Conservation (phyloP, 2,329 filamentous ascomycete genomes). For the Diplodia scrobiculata region DNA sequence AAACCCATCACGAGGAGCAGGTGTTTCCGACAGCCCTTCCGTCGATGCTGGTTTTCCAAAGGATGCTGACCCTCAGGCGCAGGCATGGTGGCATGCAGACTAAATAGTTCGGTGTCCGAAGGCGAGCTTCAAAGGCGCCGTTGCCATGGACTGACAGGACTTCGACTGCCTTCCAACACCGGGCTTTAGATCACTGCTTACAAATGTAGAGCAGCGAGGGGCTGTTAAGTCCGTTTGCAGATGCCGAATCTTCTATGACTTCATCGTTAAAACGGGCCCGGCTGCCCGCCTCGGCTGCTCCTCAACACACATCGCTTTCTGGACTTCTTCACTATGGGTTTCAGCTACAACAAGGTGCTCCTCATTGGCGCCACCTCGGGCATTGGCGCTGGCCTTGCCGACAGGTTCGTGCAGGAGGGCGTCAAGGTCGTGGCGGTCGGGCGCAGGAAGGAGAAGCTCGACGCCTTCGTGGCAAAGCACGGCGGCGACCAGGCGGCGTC, state of each 20-base stretch:
- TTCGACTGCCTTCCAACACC: slow-evolving; percentile 6
- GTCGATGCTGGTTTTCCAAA: not conserved
- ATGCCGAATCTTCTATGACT: slow-evolving; percentile 12
- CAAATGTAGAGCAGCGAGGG: not conserved
- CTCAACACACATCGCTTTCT: not conserved
- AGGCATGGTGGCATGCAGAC: not conserved
- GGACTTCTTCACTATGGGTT: slow-evolving; percentile 43
- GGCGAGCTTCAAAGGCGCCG: not conserved
- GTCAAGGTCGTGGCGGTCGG: slow-evolving; percentile 54
- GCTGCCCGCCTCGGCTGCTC: not conserved
- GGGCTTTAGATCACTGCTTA: not conserved
- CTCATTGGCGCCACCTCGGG: slow-evolving; percentile 58
- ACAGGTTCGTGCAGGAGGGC: slow-evolving; percentile 53
- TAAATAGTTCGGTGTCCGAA: not conserved
- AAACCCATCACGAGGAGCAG: not conserved
- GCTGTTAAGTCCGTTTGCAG: slow-evolving; percentile 1
- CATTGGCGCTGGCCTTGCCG: slow-evolving; percentile 55
- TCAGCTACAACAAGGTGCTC: slow-evolving; percentile 57
- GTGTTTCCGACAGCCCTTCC: not conserved
- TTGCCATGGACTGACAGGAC: not conserved
- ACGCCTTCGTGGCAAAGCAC: slow-evolving; percentile 52
- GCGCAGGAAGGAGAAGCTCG: slow-evolving; percentile 55
- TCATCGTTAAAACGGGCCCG: not conserved
- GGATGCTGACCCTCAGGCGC: too few species aligned
- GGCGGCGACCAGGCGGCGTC: slow-evolving; percentile 51